phyloP scores from a whole-genome alignment of 73 alveolate species.

The Stentor coeruleus region DNA sequence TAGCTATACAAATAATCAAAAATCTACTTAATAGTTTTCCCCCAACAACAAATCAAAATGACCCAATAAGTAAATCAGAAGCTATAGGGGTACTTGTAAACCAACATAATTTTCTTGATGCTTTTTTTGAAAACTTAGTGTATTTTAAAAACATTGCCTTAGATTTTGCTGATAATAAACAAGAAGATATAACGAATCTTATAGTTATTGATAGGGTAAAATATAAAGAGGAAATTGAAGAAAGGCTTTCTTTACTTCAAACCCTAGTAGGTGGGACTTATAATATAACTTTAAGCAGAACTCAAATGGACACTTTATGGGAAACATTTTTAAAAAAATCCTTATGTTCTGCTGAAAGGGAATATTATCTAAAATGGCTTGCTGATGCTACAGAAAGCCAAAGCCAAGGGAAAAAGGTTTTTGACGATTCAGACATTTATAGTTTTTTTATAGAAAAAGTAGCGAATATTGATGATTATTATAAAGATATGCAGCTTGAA shows the following conservation, averaged over 20 bases:
- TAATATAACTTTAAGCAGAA: slow-evolving; percentile 17
- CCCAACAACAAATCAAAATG: not conserved
- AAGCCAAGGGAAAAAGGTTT: slow-evolving; percentile 38
- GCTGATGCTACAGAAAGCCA: slow-evolving; percentile 40
- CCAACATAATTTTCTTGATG: slow-evolving; percentile 31
- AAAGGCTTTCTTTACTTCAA: slow-evolving; percentile 29
- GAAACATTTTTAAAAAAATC: not conserved
- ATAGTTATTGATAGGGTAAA: not conserved
- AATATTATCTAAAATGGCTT: slow-evolving; percentile 49
- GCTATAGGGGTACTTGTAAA: slow-evolving; percentile 28
- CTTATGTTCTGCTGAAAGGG: slow-evolving; percentile 19
- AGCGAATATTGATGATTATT: slow-evolving; percentile 35
- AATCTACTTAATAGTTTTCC: slow-evolving; percentile 22
- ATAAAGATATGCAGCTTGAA: slow-evolving; percentile 49
- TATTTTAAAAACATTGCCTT: slow-evolving; percentile 12
- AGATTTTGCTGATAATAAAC: not conserved
- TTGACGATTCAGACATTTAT: slow-evolving; percentile 37
- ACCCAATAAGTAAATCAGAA: slow-evolving; percentile 16
- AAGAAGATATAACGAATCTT: not conserved
- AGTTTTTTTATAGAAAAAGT: slow-evolving; percentile 59
- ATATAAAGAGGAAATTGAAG: slow-evolving; percentile 30
- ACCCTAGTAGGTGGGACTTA: slow-evolving; percentile 23
- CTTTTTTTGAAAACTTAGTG: slow-evolving; percentile 17
- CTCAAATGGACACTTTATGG: slow-evolving; percentile 34
- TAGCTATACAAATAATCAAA: slow-evolving; percentile 23